These are phyloP conservation scores for Besnoitia besnoiti DNA, from an alignment of 169 alveolate species.

Conservation along the genomic window DNA sequence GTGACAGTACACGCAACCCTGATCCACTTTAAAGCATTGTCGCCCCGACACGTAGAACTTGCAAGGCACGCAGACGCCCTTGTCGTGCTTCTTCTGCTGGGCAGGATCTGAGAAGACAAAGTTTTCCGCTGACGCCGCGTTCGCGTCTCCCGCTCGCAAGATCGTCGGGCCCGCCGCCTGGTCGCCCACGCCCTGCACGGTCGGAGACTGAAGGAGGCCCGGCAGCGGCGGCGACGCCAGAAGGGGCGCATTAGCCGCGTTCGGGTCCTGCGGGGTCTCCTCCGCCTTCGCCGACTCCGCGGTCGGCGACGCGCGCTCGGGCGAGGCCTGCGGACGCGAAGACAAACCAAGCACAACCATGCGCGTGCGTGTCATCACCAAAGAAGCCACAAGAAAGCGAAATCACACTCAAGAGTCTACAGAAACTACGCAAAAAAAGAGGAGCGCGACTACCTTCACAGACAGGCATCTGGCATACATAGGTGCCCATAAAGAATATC, in stretches of 20 bases:
- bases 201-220: background rate
- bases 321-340: background rate
- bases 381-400: too few relatives aligned
- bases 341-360: background rate
- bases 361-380: background rate
- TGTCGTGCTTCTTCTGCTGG: constrained; percentile 22
- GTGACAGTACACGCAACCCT: constrained; percentile 16
- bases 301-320: background rate
- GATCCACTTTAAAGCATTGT: background rate
- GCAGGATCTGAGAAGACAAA: background rate
- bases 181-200: background rate
- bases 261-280: background rate
- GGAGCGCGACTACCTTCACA: too few relatives aligned
- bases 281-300: background rate
- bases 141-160: background rate
- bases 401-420: too few relatives aligned
- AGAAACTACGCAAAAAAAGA: too few relatives aligned
- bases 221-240: background rate
- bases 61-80: constrained; percentile 27
- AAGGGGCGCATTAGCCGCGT: background rate
- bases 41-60: constrained; percentile 3
- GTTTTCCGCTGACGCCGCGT: background rate
- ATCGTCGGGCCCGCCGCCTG: background rate
- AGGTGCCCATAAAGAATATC: too few relatives aligned
- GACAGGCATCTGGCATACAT: too few relatives aligned